Evolutionary conservation across 805 yeast genomes (phyloP), one percentile per base, ranked within the genome.

Genomic region (Saccharomycopsis sp.): DNA sequence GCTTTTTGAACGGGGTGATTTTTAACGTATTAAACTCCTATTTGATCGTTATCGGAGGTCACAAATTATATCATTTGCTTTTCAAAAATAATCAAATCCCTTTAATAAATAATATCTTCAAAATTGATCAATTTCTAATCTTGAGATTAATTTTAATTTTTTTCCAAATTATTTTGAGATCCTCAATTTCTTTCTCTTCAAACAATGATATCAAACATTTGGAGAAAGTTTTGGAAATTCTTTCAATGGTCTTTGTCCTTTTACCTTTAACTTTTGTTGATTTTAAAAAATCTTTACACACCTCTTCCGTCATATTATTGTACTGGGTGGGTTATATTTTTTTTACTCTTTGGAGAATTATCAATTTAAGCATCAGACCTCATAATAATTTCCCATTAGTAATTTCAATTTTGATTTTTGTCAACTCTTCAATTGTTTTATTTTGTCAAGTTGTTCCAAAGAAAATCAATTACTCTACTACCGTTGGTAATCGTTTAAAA

Each of bases 301-400:
- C 96, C 1, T 73, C 70, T 49, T 79, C 89, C 2, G 64, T 74
- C 0, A 60, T 87, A 35, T 68, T 89, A 30, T 66, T 79, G 47
- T 89, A 73, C 59, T 89, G 95, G 95, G 61, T 81, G 35, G 64
- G 76, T 42, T 64, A 70, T 31, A 50, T 70, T 1, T 40, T 79
- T 4, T 62, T 74, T 27, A 71, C 72, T 18, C 41, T 62, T 9
- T 60, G 72, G 29, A 70, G 72, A 47, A 50, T 72, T 4, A 50
- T 61, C 25, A 66, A 69, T 47, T 49, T 62, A 27, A 21, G 51
- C 9, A 58, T 63, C 38, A 60, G 72, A 55, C 51, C 53, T 32
- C 36, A 41, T 18, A 59, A 59, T 30, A 58, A 57, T 56, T 26
- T 53, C 51, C 21, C 21, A 10, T 10, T 5, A 28, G 15, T 8